phyloP scores from a whole-genome alignment of 176 grass and related monocot species.

The Alopecurus myosuroides region DNA sequence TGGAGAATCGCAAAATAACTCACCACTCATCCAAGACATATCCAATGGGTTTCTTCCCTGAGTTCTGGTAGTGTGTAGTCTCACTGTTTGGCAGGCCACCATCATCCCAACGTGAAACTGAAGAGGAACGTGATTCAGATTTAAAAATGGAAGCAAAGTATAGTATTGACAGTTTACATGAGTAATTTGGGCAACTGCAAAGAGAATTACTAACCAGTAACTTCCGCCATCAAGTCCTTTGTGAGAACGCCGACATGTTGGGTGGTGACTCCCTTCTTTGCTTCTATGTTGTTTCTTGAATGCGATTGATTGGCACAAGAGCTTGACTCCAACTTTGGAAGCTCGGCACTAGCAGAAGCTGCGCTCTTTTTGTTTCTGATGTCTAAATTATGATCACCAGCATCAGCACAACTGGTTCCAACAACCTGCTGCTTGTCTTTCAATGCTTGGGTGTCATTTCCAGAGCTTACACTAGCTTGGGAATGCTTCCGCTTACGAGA shows the following conservation, averaged over 20 bases:
- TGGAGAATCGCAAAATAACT: background rate
- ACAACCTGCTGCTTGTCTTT: background rate
- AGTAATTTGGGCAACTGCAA: background rate
- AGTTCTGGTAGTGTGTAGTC: background rate
- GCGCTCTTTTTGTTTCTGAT: background rate
- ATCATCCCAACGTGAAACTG: constrained; percentile 84
- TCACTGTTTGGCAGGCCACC: constrained; percentile 23
- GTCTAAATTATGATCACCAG: background rate
- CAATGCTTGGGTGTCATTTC: background rate
- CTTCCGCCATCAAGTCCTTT: constrained; percentile 40
- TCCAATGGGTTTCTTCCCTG: constrained; percentile 48
- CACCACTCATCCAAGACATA: constrained; percentile 94
- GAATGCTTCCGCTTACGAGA: constrained; percentile 12
- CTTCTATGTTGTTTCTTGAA: constrained; percentile 3
- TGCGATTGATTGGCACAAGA: background rate
- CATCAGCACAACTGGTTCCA: background rate
- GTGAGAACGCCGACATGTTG: constrained; percentile 39
- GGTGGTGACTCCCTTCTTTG: background rate
- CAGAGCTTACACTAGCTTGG: background rate
- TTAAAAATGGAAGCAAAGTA: background rate
- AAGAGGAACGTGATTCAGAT: background rate
- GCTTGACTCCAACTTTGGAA: background rate
- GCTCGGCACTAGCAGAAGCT: background rate
- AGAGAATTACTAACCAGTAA: constrained; percentile 40
- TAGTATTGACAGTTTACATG: background rate